Percentiles rank a stretch among this genome's conserved stretches.
phyloP scores from a whole-genome alignment of 352 stramenopile genomes.

The Phytophthora sp. region DNA sequence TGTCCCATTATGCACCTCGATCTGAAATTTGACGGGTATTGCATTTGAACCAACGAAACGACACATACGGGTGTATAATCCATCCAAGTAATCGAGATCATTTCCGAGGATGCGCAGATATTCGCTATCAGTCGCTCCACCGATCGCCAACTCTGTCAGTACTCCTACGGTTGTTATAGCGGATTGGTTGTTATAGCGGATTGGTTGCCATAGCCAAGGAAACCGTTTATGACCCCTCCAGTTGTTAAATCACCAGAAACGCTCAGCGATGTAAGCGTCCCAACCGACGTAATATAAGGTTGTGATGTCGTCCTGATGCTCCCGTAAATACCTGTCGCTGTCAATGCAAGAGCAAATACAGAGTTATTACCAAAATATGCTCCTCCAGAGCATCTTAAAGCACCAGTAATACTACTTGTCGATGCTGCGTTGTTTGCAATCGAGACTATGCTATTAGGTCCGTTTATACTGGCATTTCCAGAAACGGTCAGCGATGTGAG shows the following conservation, averaged over 20 bases:
- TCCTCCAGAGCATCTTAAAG: too few relatives aligned
- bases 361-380: too few relatives aligned
- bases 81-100: background rate
- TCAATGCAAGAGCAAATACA: background rate
- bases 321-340: background rate
- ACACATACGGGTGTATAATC: background rate
- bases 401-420: too few relatives aligned
- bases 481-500: too few relatives aligned
- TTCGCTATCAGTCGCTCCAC: background rate
- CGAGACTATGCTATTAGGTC: too few relatives aligned
- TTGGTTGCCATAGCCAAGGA: background rate
- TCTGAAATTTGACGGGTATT: background rate
- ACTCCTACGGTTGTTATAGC: too few relatives aligned
- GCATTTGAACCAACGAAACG: too few relatives aligned
- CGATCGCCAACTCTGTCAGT: background rate
- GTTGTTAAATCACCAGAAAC: background rate
- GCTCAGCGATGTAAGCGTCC: background rate
- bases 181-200: background rate
- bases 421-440: too few relatives aligned
- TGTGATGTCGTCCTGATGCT: background rate
- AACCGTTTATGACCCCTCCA: background rate
- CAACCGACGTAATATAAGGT: background rate
- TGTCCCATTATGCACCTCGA: conserved; percentile 5
- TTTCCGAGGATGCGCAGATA: background rate
- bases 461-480: too few relatives aligned